Evolutionary conservation across 805 yeast species (phyloP), one percentile per base, ranked within the genome.

Genomic region (Hagleromyces aurorensis): DNA sequence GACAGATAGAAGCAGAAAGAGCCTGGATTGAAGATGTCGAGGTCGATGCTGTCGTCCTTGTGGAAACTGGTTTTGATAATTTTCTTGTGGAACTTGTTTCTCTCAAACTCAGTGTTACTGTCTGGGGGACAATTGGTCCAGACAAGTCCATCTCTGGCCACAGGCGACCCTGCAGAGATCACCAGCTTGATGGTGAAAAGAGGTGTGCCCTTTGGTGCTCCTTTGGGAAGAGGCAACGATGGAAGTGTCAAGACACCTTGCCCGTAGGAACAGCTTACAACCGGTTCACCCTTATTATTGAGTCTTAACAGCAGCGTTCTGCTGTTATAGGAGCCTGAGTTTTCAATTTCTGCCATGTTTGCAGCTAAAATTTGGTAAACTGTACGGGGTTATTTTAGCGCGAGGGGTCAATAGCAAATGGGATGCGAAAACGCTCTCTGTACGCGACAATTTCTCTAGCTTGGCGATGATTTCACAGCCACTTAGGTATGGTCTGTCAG

Each of bases 1-100:
- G 78, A 67, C 13, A 81, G 62, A 48, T 76, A 82, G 55, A 74
- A 87, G 36, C 80, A 69, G 56, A 69, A 89, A 2, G 93, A 70
- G 3, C 98, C 98, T 1, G 96, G 86, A 5, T 50, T 56, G 47
- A 56, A 72, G 32, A 89, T 71, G 6, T 70, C 64, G 29, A 89
- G 63, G 36, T 70, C 74, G 12, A 87, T 58, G 19, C 61, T 53
- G 29, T 71, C 64, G 50, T 86, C 91, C 29, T 68, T 54, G 45
- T 75, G 75, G 51, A 87, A 78, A 1, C 75, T 64, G n/a, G 72
- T 59, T 6, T 61, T 59, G 32, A 79, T 65, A 23, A 66, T 51
- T 33, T 64, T 64, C 24, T 72, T 66, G 38, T 67, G 63, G 52
- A 70, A 83, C 28, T 58, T 63, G 23, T 65, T 52, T 38, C 96